Evolutionary conservation across 2,329 filamentous ascomycete genomes (phyloP).

Genomic region (Neonectria ditissima): DNA sequence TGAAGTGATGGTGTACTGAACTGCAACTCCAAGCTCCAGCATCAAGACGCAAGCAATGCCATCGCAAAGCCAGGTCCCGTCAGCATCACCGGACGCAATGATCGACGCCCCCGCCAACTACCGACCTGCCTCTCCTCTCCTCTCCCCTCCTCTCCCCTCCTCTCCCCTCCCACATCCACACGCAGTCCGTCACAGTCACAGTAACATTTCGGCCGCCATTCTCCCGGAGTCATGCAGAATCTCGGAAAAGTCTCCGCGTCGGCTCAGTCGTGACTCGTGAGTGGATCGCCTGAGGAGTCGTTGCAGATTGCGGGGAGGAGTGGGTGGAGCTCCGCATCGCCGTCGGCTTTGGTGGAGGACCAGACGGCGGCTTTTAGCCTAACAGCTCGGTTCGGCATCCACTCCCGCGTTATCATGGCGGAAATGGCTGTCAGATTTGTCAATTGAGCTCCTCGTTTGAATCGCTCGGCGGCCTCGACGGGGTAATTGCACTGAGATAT

Average conservation of each 20-base stretch:
- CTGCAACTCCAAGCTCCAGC: neutral
- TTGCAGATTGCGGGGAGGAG: conserved; percentile 14
- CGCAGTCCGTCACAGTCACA: neutral
- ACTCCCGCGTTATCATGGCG: conserved; percentile 14
- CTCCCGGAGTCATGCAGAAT: conserved; percentile 14
- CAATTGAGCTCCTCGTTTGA: conserved; percentile 4
- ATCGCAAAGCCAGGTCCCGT: neutral
- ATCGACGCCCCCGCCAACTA: neutral
- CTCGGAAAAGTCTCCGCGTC: conserved; percentile 23
- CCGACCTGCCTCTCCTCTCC: too few species aligned
- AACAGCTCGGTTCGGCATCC: conserved; percentile 23
- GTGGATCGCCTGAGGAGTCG: conserved; percentile 19
- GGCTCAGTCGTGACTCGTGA: neutral
- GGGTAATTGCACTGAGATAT: neutral
- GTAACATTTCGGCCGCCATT: conserved; percentile 16
- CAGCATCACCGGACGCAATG: neutral
- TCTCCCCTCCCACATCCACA: neutral
- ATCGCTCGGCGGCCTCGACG: neutral
- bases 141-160: too few species aligned
- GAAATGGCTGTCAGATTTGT: neutral
- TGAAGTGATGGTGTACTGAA: too few species aligned
- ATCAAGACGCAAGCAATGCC: neutral
- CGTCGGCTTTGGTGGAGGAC: conserved; percentile 15
- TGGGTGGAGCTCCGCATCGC: conserved; percentile 22
- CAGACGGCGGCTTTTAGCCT: neutral